Evolutionary conservation across 176 grass and related monocot species (phyloP).

Genomic region (Themeda triandra): DNA sequence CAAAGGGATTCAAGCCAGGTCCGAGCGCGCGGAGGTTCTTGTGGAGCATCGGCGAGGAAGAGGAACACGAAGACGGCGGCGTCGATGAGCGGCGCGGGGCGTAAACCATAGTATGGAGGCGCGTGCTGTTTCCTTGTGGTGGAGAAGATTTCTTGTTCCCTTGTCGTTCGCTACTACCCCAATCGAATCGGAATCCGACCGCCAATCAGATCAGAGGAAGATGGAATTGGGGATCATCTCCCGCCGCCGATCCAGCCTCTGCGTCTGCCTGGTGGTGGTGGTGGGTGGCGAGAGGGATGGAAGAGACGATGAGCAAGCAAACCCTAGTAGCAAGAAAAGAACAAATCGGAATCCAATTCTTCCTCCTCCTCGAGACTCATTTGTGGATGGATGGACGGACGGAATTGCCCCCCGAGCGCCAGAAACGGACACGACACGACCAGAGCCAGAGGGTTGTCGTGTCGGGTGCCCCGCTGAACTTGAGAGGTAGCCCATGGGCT

Average conservation of each 20-base stretch:
- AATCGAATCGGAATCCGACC: neutral
- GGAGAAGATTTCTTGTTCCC: neutral
- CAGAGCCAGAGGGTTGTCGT: no score
- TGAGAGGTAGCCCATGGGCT: neutral
- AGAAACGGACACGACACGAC: neutral
- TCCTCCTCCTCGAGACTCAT: neutral
- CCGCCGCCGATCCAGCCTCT: neutral
- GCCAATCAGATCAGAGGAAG: neutral
- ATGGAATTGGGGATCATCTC: conserved; percentile 40
- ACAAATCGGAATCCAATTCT: neutral
- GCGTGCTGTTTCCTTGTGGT: neutral
- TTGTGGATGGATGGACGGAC: neutral
- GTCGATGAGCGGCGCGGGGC: conserved; percentile 26
- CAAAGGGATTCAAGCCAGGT: conserved; percentile 94
- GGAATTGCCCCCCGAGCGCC: neutral
- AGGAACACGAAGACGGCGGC: conserved; percentile 21
- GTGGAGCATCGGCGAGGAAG: conserved; percentile 42
- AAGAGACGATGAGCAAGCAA: neutral
- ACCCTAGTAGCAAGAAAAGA: conserved; percentile 7
- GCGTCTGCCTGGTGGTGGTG: neutral
- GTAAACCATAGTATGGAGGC: conserved; percentile 53
- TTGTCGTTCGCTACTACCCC: neutral
- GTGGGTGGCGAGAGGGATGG: neutral
- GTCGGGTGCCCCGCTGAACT: no score
- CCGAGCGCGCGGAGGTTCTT: conserved; percentile 76